Base-by-base conservation (phyloP, 306 rosid species). In the Gastrolobium bilobum region DNA sequence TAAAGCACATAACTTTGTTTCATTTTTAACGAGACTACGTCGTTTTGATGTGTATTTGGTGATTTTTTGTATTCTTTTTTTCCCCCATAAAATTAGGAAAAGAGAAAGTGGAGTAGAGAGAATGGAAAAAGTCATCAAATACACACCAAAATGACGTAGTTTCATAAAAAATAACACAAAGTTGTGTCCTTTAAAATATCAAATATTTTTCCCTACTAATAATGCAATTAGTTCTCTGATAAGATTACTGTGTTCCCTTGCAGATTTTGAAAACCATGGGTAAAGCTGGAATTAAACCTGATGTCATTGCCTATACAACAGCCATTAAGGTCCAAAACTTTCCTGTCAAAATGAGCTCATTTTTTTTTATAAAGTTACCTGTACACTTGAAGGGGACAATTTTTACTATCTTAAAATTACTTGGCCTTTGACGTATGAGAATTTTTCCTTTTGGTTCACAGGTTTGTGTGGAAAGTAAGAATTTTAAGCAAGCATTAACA, bases 281-380 rank as follows among this genome's bases (percentile, higher is more conserved):
- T 68, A 91, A 81, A 73, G 86, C 87, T 84, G 93, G 97, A 71
- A 74, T 90, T 52, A 89, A 90, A 84, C 96, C 97, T 61, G 98
- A 92, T 81, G 99, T 92, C 83, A 73, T 95, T 77, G 82, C 99
- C 37, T 95, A 90, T 81, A 92, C 98, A 35, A 87, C 92, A 7
- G 94, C 96, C 76, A 92, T 92, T 79, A 95, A 95, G 97, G 99
- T 95, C 63, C 53, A 54, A 40, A 82, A 37, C 75, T 76, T 73
- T 79, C 51, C 79, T 70, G 77, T 72, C 48, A 47, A 57, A 33
- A 61, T 82, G 56, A 57, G 68, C 75, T 58, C 56, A 78, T 15
- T 71, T 78, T 65, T 74, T 31, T 73, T 82, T 75, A 61, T 42
- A 61, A 69, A 35, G 54, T 44, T 62, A 62, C 20, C 13, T 68